Evolutionary conservation across 2,329 filamentous ascomycete genomes (phyloP).

Genomic region (Xylariaceae sp.): DNA sequence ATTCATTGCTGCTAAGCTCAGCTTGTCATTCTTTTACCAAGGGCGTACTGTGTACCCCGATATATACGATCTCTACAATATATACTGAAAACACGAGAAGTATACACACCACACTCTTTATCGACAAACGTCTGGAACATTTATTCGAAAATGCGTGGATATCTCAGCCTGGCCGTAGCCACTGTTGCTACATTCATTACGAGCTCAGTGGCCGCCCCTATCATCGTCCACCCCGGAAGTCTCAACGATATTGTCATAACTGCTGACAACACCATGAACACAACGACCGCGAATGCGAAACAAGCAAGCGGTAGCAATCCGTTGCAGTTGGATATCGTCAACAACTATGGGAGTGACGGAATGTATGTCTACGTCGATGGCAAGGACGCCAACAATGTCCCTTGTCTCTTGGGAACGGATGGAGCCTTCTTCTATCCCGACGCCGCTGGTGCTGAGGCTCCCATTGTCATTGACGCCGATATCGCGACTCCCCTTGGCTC

Average conservation of each 20-base stretch:
- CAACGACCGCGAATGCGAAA: slow-evolving; percentile 21
- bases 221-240: slow-evolving; percentile 25
- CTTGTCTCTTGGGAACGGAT: slow-evolving; percentile 37
- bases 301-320: slow-evolving; percentile 12
- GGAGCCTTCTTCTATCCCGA: slow-evolving; percentile 39
- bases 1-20: slow-evolving; percentile 22
- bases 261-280: slow-evolving; percentile 37
- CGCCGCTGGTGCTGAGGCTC: slow-evolving; percentile 27
- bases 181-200: slow-evolving; percentile 21
- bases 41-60: slow-evolving; percentile 19
- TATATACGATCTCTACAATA: slow-evolving; percentile 14
- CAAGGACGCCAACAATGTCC: slow-evolving; percentile 30
- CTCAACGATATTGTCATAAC: slow-evolving; percentile 34
- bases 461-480: slow-evolving; percentile 30
- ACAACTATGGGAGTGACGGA: slow-evolving; percentile 35
- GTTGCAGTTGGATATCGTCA: slow-evolving; percentile 31
- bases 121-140: slow-evolving; percentile 5
- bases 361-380: slow-evolving; percentile 42
- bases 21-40: slow-evolving; percentile 20
- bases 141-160: slow-evolving; percentile 23
- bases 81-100: not conserved
- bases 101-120: slow-evolving; percentile 8
- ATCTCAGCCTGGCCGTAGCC: slow-evolving; percentile 25
- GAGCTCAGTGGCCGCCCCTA: slow-evolving; percentile 28
- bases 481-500: slow-evolving; percentile 36